Base-by-base conservation (phyloP, 2,329 filamentous ascomycete genomes). In the Hymenoscyphus scutula region DNA sequence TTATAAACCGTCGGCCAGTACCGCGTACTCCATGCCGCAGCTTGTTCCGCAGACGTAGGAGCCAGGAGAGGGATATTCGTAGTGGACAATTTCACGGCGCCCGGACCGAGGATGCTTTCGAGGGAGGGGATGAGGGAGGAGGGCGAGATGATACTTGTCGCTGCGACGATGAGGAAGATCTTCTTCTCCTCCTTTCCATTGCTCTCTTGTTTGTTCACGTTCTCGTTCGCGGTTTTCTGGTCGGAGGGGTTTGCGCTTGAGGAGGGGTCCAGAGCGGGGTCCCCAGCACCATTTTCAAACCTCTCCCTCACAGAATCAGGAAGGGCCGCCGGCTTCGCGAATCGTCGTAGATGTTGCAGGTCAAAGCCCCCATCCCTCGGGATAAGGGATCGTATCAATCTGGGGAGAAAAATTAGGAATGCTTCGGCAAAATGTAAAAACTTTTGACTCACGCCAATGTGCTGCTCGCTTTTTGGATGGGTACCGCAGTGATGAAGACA, bases 1-100 rank as follows among this genome's bases (percentile, higher is more conserved):
- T 91, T 89, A 77, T 95, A 96, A 56, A 93, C 85, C 1, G 88
- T 89, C 13, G 91, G 91, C 91, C 91, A 96, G 75, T 91, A 94
- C 69, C 88, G 82, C 37, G 84, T 80, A 29, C 86, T 89, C 90
- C 90, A 95, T 73, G 85, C 79, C 29, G 84, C 84, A 8, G 91
- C 90, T 74, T 94, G 90, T 45, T 88, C 81, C 68, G 88, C 84
- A 3, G 89, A 93, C 5, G 88, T 92, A 1, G 91, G 91, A 27
- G 90, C 83, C 53, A 91, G 78, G 29, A 89, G 79, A 6, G 91
- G 91, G 13, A 95, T 88, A 0, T 86, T 83, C 60, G 91, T 84
- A 7, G 65, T 58, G 32, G 62, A 64, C 27, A 72, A 54, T 61
- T 58, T 58, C 27, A 82, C 80, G 68, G 83, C 75, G 1, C 45